A percentile compares a stretch with the other conserved stretches of the same genome.
These are phyloP conservation scores for Suillus luteus DNA, from an alignment of 768 basidiomycete species.

Conservation along the genomic window DNA sequence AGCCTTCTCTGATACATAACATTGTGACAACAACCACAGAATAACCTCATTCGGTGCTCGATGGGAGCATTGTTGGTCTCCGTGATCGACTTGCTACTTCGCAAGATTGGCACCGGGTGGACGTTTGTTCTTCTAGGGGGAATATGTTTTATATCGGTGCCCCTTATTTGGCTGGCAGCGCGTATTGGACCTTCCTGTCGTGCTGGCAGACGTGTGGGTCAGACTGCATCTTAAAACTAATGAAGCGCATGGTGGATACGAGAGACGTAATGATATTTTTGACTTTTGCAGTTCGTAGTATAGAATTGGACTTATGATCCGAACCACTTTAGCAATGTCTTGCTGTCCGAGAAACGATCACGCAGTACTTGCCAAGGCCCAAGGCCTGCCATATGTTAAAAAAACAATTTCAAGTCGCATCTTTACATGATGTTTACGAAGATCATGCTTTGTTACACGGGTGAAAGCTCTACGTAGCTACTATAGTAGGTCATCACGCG, in stretches of 20 bases:
- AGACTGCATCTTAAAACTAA: not conserved
- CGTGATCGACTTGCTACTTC: slow-evolving; percentile 59
- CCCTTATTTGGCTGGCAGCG: slow-evolving; percentile 50
- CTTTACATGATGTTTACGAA: not conserved
- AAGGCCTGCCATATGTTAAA: not conserved
- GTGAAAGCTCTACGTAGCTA: no score
- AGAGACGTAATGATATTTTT: not conserved
- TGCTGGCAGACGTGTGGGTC: slow-evolving; percentile 25
- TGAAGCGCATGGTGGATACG: not conserved
- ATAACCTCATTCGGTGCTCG: slow-evolving; percentile 63
- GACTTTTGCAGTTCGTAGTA: not conserved
- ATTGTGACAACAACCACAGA: slow-evolving; percentile 41
- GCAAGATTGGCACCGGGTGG: slow-evolving; percentile 58
- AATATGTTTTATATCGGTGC: slow-evolving; percentile 40
- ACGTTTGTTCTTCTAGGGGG: slow-evolving; percentile 62
- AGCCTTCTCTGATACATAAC: not conserved
- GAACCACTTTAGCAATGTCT: not conserved
- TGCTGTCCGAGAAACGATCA: not conserved
- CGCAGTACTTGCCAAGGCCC: not conserved
- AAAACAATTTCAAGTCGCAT: not conserved
- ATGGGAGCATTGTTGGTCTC: slow-evolving; percentile 60
- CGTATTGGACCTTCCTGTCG: slow-evolving; percentile 55
- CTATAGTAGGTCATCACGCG: no score
- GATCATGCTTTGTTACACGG: not conserved
- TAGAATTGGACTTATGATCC: not conserved